These are phyloP conservation scores for Skeletonema potamos DNA, from an alignment of 108 stramenopile genomes.

Conservation along the genomic window DNA sequence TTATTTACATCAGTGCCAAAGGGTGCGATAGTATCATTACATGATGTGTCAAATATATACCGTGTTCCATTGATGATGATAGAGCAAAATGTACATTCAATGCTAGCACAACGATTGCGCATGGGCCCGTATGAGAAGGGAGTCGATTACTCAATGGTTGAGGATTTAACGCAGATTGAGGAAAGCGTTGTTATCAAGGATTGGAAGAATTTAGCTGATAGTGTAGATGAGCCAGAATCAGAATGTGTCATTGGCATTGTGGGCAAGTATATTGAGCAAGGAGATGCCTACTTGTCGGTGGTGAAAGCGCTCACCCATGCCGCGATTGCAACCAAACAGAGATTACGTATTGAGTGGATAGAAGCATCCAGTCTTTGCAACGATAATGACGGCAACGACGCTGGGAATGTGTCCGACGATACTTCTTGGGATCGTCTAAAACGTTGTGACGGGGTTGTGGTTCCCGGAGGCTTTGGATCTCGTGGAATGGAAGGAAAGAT, in stretches of 20 bases:
- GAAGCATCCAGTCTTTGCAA: constrained; percentile 41
- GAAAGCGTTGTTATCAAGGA: constrained; percentile 23
- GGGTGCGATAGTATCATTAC: constrained; percentile 62
- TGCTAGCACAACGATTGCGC: constrained; percentile 41
- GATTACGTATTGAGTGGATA: constrained; percentile 73
- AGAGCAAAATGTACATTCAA: constrained; percentile 63
- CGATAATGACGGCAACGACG: constrained; percentile 41
- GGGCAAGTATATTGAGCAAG: constrained; percentile 74
- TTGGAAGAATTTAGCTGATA: constrained; percentile 72
- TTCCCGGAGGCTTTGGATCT: constrained; percentile 95
- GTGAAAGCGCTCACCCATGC: constrained; percentile 85
- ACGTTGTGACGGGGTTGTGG: constrained; percentile 80
- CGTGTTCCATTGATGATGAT: constrained; percentile 84
- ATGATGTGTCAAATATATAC: constrained; percentile 89
- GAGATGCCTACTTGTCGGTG: constrained; percentile 64
- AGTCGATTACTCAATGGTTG: constrained; percentile 47
- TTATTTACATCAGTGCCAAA: constrained; percentile 69
- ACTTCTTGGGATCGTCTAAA: constrained; percentile 82
- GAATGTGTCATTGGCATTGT: constrained; percentile 77
- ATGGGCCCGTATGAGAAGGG: constrained; percentile 32
- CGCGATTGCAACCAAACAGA: constrained; percentile 61
- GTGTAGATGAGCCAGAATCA: constrained; percentile 61
- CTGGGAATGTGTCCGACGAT: constrained; percentile 45
- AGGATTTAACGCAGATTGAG: constrained; percentile 34
- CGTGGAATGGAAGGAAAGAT: constrained; percentile 83